Evolutionary conservation across 139 green algal species (phyloP), one percentile per base, ranked within the genome.

Genomic region (Auxenochlorella pyrenoidosa): DNA sequence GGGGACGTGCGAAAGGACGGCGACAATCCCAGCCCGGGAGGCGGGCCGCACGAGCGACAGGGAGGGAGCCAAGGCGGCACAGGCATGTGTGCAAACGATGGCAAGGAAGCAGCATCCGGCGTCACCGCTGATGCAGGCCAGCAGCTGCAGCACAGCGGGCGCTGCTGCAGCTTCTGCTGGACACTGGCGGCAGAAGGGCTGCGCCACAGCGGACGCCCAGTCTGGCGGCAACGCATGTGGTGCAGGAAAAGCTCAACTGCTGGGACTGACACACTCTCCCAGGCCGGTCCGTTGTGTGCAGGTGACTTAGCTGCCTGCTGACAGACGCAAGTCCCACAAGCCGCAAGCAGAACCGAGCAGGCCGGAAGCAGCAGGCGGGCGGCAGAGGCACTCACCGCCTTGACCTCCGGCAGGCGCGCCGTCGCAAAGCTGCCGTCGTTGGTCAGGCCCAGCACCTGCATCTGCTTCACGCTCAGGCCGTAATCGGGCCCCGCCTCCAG

Each of bases 381-480:
- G 32, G 68, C 68, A 34, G 34, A 32, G 43, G 32, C 58, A 92
- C 89, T 58, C 83, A 92, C 87, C 82, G 89, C 82, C 32, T 82
- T 43, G 28, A 93, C 84, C 47, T 75, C 83, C 21, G 90, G 82
- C 51, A 89, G 30, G 58, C 60, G 68, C 30, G 71, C 70, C 30
- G 71, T 59, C 38, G 30, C 70, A 16, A 79, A 38, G 80, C 63
- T 76, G 18, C 19, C 73, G 32, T 89, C 70, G 75, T 43, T 76
- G 28, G 70, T 90, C 40, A 95, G 63, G 24, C 93, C 93, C 59
- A 95, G 86, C 66, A 91, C 85, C 32, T 65, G 79, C 87, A 95
- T 95, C 86, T 95, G 92, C n/a, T 68, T 79, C 13, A 83, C 66
- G 58, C 84, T 91, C 63, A 95, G 89, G 22, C 93, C 93, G 84